Percentiles rank a stretch among this genome's conserved stretches.
These are phyloP conservation scores for Berkeleyomyces basicola DNA, from an alignment of 2,329 filamentous ascomycete genomes.

Conservation along the genomic window DNA sequence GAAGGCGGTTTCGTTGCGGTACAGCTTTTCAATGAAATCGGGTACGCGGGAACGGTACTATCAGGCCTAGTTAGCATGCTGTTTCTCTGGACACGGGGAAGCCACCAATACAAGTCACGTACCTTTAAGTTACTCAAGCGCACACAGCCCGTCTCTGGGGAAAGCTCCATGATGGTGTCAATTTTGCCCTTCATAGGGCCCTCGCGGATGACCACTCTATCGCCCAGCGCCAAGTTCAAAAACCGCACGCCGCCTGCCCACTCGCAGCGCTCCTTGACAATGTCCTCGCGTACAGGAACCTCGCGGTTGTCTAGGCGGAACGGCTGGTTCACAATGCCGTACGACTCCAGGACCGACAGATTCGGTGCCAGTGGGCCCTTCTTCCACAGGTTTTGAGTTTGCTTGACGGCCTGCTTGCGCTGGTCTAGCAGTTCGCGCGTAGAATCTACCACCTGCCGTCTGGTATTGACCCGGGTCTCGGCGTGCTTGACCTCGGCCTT, in stretches of 20 bases:
- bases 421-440: conserved; percentile 17
- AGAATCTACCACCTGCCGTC: conserved; percentile 18
- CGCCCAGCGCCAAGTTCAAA: conserved; percentile 48
- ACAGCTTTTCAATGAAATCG: conserved; percentile 11
- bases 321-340: conserved; percentile 33
- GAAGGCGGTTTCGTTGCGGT: conserved; percentile 26
- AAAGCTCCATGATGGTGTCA: conserved; percentile 46
- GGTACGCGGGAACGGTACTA: conserved; percentile 11
- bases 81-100: background rate
- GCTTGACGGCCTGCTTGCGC: conserved; percentile 18
- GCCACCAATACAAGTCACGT: conserved; percentile 21
- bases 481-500: conserved; percentile 23
- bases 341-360: conserved; percentile 48
- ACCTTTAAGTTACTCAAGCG: conserved; percentile 48
- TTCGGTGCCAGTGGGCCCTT: conserved; percentile 64
- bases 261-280: conserved; percentile 28
- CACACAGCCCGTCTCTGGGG: conserved; percentile 37
- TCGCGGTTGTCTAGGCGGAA: conserved; percentile 16
- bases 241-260: conserved; percentile 40
- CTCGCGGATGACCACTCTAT: conserved; percentile 67
- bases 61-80: background rate
- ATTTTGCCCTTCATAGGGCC: conserved; percentile 75
- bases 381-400: conserved; percentile 52
- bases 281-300: conserved; percentile 20
- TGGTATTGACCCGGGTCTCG: conserved; percentile 18